phyloP scores from a whole-genome alignment of 306 rosid species.

The Carpinus fangiana region DNA sequence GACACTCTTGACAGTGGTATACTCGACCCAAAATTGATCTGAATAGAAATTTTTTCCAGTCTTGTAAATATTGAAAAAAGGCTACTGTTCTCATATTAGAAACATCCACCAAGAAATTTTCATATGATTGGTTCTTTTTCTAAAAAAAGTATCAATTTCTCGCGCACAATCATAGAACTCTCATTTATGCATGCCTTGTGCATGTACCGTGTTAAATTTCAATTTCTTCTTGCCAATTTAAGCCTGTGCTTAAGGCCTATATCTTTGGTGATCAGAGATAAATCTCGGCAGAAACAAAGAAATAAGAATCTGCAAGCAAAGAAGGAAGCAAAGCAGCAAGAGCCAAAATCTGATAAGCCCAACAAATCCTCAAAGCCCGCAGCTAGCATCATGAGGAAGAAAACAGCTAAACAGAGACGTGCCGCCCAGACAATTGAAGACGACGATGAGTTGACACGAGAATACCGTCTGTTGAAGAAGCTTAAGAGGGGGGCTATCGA shows the following conservation, averaged over 20 bases:
- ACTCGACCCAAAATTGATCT: neutral
- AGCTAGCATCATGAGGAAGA: slow-evolving; percentile 53
- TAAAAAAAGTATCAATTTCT: neutral
- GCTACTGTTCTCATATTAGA: neutral
- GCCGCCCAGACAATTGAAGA: slow-evolving; percentile 79
- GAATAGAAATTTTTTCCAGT: too few relatives aligned
- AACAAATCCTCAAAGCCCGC: slow-evolving; percentile 41
- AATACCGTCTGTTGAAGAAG: slow-evolving; percentile 81
- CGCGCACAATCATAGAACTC: neutral
- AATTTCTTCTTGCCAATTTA: slow-evolving; percentile 5
- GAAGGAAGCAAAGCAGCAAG: slow-evolving; percentile 73
- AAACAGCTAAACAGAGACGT: slow-evolving; percentile 88
- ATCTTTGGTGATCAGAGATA: slow-evolving; percentile 58
- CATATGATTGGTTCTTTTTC: neutral
- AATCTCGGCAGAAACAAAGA: slow-evolving; percentile 88
- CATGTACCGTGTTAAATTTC: neutral
- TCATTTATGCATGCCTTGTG: slow-evolving; percentile 1
- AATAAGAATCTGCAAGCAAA: slow-evolving; percentile 66
- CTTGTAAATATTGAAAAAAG: too few relatives aligned
- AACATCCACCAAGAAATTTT: neutral
- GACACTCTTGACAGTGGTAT: neutral
- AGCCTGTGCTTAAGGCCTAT: slow-evolving; percentile 23
- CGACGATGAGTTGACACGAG: slow-evolving; percentile 74
- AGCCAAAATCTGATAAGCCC: slow-evolving; percentile 49
- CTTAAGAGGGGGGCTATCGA: slow-evolving; percentile 79